phyloP scores from a whole-genome alignment of 2,329 filamentous ascomycete species.

The Fusarium sp. region DNA sequence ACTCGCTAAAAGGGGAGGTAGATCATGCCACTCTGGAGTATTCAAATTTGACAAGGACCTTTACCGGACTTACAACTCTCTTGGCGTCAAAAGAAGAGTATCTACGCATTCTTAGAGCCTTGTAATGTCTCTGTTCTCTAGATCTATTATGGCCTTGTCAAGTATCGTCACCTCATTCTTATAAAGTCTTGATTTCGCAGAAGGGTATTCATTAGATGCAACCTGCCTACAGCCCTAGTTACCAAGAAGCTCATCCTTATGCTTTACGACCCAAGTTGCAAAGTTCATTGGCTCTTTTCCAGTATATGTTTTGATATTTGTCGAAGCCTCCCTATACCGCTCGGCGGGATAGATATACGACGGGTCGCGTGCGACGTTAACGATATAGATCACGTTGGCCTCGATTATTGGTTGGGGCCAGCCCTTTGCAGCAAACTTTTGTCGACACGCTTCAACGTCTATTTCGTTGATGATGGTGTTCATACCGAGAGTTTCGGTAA shows the following conservation, averaged over 20 bases:
- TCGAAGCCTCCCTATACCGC: not conserved
- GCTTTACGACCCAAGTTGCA: conserved; percentile 7
- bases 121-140: no score
- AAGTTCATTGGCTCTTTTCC: conserved; percentile 12
- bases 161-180: no score
- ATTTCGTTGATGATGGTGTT: conserved; percentile 11
- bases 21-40: no score
- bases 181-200: no score
- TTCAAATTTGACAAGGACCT: no score
- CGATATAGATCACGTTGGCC: not conserved
- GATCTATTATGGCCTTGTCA: no score
- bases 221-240: no score
- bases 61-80: no score
- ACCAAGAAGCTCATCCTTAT: conserved; percentile 8
- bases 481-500: not conserved
- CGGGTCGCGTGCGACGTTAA: not conserved
- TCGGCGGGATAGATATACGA: not conserved
- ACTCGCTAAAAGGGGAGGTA: no score
- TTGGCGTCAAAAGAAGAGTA: no score
- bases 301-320: conserved; percentile 21
- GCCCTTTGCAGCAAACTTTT: conserved; percentile 4
- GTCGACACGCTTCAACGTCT: not conserved
- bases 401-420: not conserved
- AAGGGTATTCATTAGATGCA: no score
- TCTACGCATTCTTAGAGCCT: no score